phyloP scores from a whole-genome alignment of 2,329 filamentous ascomycete genomes.

The Cordyceps cateniannulata region DNA sequence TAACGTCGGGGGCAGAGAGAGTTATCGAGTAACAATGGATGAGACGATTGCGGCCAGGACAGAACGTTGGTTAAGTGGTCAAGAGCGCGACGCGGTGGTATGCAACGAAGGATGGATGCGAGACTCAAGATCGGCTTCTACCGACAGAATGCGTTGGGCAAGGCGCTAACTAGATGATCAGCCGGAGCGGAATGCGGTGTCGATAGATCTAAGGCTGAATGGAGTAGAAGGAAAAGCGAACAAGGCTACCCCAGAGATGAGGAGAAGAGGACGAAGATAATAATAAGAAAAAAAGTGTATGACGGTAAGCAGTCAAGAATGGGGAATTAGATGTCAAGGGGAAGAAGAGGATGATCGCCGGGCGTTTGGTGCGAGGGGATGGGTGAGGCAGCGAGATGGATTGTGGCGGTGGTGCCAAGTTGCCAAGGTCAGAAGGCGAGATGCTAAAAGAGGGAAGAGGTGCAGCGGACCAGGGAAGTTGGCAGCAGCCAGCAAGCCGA shows the following conservation, averaged over 20 bases:
- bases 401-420: constrained; percentile 3
- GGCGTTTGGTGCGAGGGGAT: not conserved
- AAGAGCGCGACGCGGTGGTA: not conserved
- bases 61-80: not conserved
- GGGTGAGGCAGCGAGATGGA: not conserved
- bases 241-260: not conserved
- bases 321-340: not conserved
- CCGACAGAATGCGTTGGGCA: not conserved
- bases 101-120: not conserved
- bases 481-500: not conserved
- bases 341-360: not conserved
- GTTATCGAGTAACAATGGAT: not conserved
- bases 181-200: not conserved
- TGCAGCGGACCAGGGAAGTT: not conserved
- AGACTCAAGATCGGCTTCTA: constrained; percentile 8
- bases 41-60: not conserved
- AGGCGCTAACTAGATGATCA: constrained; percentile 5
- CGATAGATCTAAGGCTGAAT: constrained; percentile 8
- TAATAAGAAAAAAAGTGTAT: not conserved
- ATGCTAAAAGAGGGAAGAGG: constrained; percentile 10
- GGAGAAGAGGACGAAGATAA: not conserved
- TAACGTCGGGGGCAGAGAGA: not conserved
- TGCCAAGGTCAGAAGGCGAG: constrained; percentile 5
- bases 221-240: not conserved
- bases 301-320: not conserved